A percentile compares a stretch with the other conserved stretches of the same genome.
These are phyloP conservation scores for Mytilinidion resinicola DNA, from an alignment of 495 filamentous ascomycete species.

Conservation along the genomic window DNA sequence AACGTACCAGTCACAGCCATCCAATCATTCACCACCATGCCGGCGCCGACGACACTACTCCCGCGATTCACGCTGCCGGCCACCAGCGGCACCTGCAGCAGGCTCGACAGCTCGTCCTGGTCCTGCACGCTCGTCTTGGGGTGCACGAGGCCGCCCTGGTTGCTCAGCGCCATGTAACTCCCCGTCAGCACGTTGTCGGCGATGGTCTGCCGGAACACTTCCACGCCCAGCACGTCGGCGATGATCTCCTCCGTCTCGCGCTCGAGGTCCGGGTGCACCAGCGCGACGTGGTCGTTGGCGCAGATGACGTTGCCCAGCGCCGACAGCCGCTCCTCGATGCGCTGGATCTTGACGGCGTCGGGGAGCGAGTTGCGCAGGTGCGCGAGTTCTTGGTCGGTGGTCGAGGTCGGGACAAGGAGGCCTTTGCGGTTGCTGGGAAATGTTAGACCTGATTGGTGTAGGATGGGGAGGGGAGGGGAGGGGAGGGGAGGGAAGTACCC, in stretches of 20 bases:
- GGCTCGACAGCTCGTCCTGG: conserved; percentile 89
- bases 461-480: neutral
- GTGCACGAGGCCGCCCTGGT: conserved; percentile 95
- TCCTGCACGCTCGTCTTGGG: conserved; percentile 95
- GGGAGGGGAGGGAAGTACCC: conserved; percentile 51
- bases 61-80: conserved; percentile 91
- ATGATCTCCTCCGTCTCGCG: conserved; percentile 64
- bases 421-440: conserved; percentile 74
- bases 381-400: conserved; percentile 96
- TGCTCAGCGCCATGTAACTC: conserved; percentile 90
- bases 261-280: conserved; percentile 95
- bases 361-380: conserved; percentile 92
- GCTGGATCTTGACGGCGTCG: conserved; percentile 81
- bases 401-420: conserved; percentile 89
- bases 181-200: conserved; percentile 95
- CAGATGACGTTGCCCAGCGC: conserved; percentile 97
- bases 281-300: conserved; percentile 90
- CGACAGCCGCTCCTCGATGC: conserved; percentile 94
- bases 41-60: conserved; percentile 87
- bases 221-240: conserved; percentile 92
- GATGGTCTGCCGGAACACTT: conserved; percentile 96
- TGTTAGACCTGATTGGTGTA: conserved; percentile 8
- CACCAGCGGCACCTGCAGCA: conserved; percentile 93
- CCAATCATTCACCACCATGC: conserved; percentile 99
- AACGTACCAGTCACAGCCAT: conserved; percentile 69